phyloP scores from a whole-genome alignment of 31 red algal genomes.

The Asparagopsis taxiformis region DNA sequence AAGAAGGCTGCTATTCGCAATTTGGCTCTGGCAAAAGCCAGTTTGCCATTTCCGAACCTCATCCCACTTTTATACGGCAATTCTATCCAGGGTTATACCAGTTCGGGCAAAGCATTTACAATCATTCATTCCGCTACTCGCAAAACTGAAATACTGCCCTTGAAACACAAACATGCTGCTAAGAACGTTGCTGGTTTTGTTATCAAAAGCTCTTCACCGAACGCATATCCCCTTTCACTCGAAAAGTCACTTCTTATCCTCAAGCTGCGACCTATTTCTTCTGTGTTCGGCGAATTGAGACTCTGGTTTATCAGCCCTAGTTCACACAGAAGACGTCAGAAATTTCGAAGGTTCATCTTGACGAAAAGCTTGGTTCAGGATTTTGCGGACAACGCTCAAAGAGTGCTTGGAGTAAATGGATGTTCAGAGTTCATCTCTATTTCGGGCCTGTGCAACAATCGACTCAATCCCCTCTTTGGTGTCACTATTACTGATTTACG shows the following conservation, averaged over 20 bases:
- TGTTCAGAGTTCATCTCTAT: conserved; percentile 1
- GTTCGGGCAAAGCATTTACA: background rate
- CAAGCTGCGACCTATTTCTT: conserved; percentile 2
- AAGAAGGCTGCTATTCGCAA: conserved; percentile 12
- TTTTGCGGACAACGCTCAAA: conserved; percentile 42
- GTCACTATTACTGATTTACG: conserved; percentile 9
- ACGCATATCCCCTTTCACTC: conserved; percentile 17
- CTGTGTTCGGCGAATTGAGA: conserved; percentile 1
- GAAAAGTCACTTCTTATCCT: conserved; percentile 11
- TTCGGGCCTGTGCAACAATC: conserved; percentile 37
- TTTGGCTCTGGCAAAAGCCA: conserved; percentile 9
- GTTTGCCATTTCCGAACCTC: conserved; percentile 25
- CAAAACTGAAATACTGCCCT: conserved; percentile 1
- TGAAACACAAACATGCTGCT: background rate
- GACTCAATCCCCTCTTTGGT: conserved; percentile 13
- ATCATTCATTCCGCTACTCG: background rate
- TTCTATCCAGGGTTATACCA: conserved; percentile 2
- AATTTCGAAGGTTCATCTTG: background rate
- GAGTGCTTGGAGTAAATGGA: conserved; percentile 10
- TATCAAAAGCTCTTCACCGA: conserved; percentile 16
- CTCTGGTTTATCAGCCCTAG: conserved; percentile 18
- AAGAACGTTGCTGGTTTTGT: conserved; percentile 14
- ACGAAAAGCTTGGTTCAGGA: conserved; percentile 11
- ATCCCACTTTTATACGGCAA: conserved; percentile 30
- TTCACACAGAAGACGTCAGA: background rate